phyloP scores from a whole-genome alignment of 305 asterid genomes.

The Caryopteris hybrid region DNA sequence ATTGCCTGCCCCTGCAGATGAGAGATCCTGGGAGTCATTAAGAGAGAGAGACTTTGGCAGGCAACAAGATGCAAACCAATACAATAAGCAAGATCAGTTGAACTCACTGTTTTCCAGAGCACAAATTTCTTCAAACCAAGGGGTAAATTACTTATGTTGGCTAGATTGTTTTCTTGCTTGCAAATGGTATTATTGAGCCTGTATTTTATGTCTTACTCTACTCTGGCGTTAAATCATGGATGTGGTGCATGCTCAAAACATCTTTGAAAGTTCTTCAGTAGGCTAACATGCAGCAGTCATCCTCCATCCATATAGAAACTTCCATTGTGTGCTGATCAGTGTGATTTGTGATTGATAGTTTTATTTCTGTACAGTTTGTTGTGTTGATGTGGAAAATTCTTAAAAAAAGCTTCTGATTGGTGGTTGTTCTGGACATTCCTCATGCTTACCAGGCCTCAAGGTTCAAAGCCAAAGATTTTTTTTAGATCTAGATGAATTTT shows the following conservation, averaged over 20 bases:
- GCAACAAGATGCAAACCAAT: slow-evolving; percentile 58
- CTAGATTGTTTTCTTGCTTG: background rate
- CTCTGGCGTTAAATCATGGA: background rate
- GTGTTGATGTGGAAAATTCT: background rate
- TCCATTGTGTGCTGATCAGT: background rate
- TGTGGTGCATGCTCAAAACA: background rate
- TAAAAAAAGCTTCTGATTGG: background rate
- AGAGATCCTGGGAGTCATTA: slow-evolving; percentile 66
- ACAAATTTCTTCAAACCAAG: slow-evolving; percentile 55
- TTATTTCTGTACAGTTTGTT: background rate
- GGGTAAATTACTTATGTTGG: slow-evolving; percentile 37
- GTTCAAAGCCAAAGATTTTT: background rate
- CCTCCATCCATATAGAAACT: background rate
- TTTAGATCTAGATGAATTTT: background rate
- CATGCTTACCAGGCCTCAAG: background rate
- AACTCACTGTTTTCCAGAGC: slow-evolving; percentile 50
- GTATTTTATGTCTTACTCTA: background rate
- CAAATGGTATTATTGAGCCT: background rate
- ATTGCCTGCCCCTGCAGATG: slow-evolving; percentile 48
- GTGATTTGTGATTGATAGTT: background rate
- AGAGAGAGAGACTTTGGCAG: slow-evolving; percentile 49
- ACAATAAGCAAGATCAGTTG: slow-evolving; percentile 56
- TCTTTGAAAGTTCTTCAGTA: background rate
- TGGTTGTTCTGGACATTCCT: background rate
- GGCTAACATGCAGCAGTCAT: too few relatives aligned